phyloP scores from a whole-genome alignment of 2,329 filamentous ascomycete species.

The Botrytis deweyae region DNA sequence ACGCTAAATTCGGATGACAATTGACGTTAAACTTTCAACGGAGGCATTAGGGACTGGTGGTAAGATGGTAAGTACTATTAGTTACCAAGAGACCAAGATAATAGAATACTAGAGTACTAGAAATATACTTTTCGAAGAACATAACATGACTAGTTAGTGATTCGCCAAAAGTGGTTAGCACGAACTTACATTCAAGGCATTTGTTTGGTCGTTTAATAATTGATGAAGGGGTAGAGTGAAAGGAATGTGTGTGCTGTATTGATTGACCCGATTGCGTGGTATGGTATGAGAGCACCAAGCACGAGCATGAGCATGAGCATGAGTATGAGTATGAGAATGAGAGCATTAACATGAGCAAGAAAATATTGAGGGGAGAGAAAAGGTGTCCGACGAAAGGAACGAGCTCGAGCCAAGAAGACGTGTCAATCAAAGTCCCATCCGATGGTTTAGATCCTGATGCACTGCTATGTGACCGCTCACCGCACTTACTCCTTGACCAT shows the following conservation, averaged over 20 bases:
- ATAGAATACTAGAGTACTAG: background rate
- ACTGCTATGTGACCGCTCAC: slow-evolving; percentile 19
- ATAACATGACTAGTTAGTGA: slow-evolving; percentile 5
- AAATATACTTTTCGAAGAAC: background rate
- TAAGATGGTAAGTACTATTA: background rate
- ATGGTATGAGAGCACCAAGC: slow-evolving; percentile 9
- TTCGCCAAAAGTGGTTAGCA: background rate
- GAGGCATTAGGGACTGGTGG: background rate
- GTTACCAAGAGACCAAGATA: background rate
- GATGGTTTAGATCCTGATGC: background rate
- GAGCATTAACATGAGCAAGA: background rate
- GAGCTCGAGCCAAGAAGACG: slow-evolving; percentile 15
- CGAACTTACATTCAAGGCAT: background rate
- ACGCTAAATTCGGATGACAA: background rate
- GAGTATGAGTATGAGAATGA: background rate
- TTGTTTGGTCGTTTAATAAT: background rate
- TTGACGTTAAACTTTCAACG: slow-evolving; percentile 10
- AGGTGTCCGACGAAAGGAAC: background rate
- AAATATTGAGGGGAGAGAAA: background rate
- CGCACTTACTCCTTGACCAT: slow-evolving; percentile 9
- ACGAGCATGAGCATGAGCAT: background rate
- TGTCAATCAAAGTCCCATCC: slow-evolving; percentile 9
- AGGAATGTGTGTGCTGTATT: background rate
- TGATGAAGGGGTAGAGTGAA: background rate
- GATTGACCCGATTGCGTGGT: slow-evolving; percentile 13